Conservation (phyloP, 257 asterid genomes). For the Penstemon barbatus region DNA sequence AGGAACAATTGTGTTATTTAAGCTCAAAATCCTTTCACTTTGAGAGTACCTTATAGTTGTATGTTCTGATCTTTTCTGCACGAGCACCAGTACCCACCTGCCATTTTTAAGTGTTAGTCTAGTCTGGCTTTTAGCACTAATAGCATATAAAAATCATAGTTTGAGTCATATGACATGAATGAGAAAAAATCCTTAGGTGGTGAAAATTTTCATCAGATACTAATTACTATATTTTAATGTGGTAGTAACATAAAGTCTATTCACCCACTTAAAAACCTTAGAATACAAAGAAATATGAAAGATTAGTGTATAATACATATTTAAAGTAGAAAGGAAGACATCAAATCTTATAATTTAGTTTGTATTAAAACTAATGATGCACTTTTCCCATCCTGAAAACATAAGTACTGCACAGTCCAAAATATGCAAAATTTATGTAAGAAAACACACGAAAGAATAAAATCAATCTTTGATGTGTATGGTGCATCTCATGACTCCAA, state of each 20-base stretch:
- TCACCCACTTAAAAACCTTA: conserved; percentile 14
- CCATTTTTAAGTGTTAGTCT: conserved; percentile 31
- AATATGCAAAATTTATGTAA: neutral
- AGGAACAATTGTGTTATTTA: conserved; percentile 22
- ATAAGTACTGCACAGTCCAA: neutral
- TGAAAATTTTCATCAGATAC: conserved; percentile 1
- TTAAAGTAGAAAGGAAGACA: neutral
- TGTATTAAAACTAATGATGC: too few relatives aligned
- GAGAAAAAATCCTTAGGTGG: neutral
- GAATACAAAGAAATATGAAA: conserved; percentile 7
- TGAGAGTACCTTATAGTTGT: conserved; percentile 80
- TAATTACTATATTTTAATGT: neutral
- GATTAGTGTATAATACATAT: conserved; percentile 1
- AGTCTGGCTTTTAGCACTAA: conserved; percentile 17
- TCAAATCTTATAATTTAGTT: neutral
- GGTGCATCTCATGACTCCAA: conserved; percentile 4
- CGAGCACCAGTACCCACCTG: conserved; percentile 99
- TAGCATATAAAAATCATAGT: conserved; percentile 6
- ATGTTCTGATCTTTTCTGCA: conserved; percentile 91
- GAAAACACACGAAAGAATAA: neutral
- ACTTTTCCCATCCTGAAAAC: neutral
- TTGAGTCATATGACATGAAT: neutral
- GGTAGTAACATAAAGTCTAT: neutral
- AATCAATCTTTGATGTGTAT: neutral
- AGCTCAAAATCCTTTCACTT: conserved; percentile 16